These are phyloP conservation scores for Tilletia setariae DNA, from an alignment of 1,284 basidiomycete species.

Conservation along the genomic window DNA sequence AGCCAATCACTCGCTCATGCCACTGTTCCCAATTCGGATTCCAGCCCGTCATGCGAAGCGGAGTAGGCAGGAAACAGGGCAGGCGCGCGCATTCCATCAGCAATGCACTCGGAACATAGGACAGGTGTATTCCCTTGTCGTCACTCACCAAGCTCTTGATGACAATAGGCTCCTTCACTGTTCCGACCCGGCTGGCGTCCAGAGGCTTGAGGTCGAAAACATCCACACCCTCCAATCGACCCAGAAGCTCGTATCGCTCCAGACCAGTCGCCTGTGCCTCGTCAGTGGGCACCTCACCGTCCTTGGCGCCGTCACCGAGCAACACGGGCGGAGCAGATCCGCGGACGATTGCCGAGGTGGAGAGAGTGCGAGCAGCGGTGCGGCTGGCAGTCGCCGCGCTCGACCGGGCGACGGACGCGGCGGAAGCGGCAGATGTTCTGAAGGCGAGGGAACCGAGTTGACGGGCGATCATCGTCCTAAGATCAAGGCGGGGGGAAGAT, in stretches of 20 bases:
- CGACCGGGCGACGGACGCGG: slow-evolving; percentile 22
- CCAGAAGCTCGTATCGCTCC: slow-evolving; percentile 88
- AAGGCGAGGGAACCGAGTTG: slow-evolving; percentile 5
- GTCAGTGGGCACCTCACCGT: slow-evolving; percentile 76
- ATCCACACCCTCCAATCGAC: slow-evolving; percentile 79
- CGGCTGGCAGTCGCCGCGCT: slow-evolving; percentile 20
- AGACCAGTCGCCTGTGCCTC: slow-evolving; percentile 91
- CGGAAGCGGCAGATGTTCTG: slow-evolving; percentile 21
- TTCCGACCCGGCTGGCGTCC: slow-evolving; percentile 81
- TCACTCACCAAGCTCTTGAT: slow-evolving; percentile 82
- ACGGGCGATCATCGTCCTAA: slow-evolving; percentile 11
- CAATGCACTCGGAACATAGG: too few species aligned
- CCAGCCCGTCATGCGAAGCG: too few species aligned
- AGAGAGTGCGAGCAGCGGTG: slow-evolving; percentile 34
- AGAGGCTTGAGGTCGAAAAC: slow-evolving; percentile 88
- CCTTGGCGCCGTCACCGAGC: slow-evolving; percentile 70
- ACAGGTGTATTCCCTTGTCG: too few species aligned
- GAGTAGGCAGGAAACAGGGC: too few species aligned
- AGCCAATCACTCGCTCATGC: slow-evolving; percentile 42
- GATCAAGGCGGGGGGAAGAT: too few species aligned
- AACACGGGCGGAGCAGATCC: slow-evolving; percentile 62
- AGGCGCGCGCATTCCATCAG: too few species aligned
- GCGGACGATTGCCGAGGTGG: slow-evolving; percentile 38
- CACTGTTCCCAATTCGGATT: not conserved
- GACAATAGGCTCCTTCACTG: slow-evolving; percentile 78